These are phyloP conservation scores for Protomyces inundatus DNA, from an alignment of 1,139 yeast genomes.

Conservation along the genomic window DNA sequence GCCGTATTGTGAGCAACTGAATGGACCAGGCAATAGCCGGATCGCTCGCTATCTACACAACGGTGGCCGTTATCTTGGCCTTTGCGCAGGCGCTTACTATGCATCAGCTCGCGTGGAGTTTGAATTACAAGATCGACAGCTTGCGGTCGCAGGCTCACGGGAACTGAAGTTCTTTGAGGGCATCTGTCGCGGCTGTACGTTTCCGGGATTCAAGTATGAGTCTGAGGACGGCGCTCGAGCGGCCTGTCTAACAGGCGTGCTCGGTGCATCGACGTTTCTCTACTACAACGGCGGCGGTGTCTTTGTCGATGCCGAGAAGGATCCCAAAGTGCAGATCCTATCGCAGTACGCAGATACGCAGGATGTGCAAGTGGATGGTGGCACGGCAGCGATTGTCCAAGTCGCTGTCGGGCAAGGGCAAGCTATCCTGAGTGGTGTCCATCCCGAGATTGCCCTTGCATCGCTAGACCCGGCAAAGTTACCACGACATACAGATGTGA, in stretches of 20 bases:
- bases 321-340: constrained; percentile 55
- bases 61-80: constrained; percentile 81
- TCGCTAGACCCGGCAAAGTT: constrained; percentile 35
- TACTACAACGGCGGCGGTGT: constrained; percentile 88
- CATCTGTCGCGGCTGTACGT: constrained; percentile 72
- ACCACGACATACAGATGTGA: not conserved
- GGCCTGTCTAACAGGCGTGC: not conserved
- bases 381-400: constrained; percentile 60
- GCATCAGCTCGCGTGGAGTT: constrained; percentile 75
- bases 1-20: constrained; percentile 66
- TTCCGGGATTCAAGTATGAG: constrained; percentile 70
- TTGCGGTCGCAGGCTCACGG: constrained; percentile 82
- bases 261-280: not conserved
- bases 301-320: constrained; percentile 66
- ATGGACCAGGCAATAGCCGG: constrained; percentile 60
- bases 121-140: constrained; percentile 59
- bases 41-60: constrained; percentile 61
- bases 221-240: constrained; percentile 64
- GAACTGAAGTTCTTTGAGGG: constrained; percentile 83
- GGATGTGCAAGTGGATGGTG: constrained; percentile 44
- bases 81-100: constrained; percentile 96
- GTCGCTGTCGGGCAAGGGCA: constrained; percentile 68
- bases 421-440: constrained; percentile 77
- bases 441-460: constrained; percentile 67
- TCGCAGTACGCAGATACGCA: constrained; percentile 55